Evolutionary conservation across 345 rosid genomes (phyloP).

Genomic region (Atalantia buxifolia): DNA sequence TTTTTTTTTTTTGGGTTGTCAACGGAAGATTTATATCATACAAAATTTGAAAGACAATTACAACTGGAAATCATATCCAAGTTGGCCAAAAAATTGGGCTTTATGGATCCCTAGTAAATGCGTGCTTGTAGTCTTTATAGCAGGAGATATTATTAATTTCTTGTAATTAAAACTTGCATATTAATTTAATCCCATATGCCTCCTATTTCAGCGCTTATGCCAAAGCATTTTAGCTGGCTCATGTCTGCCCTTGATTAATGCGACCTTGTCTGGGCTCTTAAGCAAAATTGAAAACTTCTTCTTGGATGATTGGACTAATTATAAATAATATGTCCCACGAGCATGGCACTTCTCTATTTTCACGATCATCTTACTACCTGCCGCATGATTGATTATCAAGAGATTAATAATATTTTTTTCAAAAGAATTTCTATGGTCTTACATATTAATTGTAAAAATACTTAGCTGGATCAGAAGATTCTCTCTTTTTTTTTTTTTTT

Average conservation of each 20-base stretch:
- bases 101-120: conserved; percentile 12
- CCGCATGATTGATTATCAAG: not conserved
- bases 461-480: not conserved
- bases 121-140: not conserved
- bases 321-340: not conserved
- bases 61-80: not conserved
- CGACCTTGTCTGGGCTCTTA: conserved; percentile 27
- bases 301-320: conserved; percentile 3
- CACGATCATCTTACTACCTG: too few relatives aligned
- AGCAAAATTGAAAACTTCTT: conserved; percentile 2
- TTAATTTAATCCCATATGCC: conserved; percentile 19
- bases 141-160: not conserved
- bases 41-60: not conserved
- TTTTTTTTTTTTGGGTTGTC: not conserved
- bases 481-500: too few relatives aligned
- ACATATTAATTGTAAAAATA: not conserved
- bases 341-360: not conserved
- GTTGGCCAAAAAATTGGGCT: not conserved
- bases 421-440: not conserved
- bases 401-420: not conserved
- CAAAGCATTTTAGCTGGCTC: conserved; percentile 41
- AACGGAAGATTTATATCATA: too few relatives aligned
- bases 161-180: not conserved
- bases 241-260: conserved; percentile 35
- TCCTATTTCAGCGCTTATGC: conserved; percentile 17